A percentile compares a stretch with the other conserved stretches of the same genome.
Conservation (phyloP, 2,329 filamentous ascomycete species). For the Alternaria incomplexa region DNA sequence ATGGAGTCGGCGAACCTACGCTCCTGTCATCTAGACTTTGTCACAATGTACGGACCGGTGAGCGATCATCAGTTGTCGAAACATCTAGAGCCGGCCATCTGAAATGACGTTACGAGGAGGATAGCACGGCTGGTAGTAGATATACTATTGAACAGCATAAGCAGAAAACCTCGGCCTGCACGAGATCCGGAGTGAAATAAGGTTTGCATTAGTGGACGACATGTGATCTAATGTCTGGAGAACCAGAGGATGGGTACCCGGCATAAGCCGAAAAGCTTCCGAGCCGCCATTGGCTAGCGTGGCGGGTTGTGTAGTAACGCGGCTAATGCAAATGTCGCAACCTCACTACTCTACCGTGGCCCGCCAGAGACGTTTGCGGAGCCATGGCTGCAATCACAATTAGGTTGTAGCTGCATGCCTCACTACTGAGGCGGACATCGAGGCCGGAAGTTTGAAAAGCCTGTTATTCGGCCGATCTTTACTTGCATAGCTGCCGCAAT, state of each 20-base stretch:
- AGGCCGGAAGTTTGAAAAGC: not conserved
- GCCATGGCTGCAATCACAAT: slow-evolving; percentile 4
- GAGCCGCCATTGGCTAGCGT: slow-evolving; percentile 1
- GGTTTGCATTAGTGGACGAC: slow-evolving; percentile 6
- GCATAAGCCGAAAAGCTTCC: slow-evolving; percentile 4
- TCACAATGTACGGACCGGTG: not conserved
- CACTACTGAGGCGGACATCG: not conserved
- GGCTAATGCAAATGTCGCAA: slow-evolving; percentile 6
- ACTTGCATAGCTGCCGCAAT: slow-evolving; percentile 2
- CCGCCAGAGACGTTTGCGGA: not conserved
- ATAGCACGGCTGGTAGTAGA: not conserved
- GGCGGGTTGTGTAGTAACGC: not conserved
- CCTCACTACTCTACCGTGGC: not conserved
- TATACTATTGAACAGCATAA: not conserved
- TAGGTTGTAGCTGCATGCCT: not conserved
- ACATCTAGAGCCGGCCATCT: not conserved
- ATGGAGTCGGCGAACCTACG: not conserved
- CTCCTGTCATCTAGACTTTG: not conserved
- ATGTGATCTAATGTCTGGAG: not conserved
- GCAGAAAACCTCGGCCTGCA: not conserved
- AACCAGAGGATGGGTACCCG: not conserved
- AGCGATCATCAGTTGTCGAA: not conserved
- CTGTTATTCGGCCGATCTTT: slow-evolving; percentile 11
- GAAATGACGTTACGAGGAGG: not conserved
- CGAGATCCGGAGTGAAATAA: not conserved